These are phyloP conservation scores for Bombardia bombarda DNA, from an alignment of 495 filamentous ascomycete genomes.

Conservation along the genomic window DNA sequence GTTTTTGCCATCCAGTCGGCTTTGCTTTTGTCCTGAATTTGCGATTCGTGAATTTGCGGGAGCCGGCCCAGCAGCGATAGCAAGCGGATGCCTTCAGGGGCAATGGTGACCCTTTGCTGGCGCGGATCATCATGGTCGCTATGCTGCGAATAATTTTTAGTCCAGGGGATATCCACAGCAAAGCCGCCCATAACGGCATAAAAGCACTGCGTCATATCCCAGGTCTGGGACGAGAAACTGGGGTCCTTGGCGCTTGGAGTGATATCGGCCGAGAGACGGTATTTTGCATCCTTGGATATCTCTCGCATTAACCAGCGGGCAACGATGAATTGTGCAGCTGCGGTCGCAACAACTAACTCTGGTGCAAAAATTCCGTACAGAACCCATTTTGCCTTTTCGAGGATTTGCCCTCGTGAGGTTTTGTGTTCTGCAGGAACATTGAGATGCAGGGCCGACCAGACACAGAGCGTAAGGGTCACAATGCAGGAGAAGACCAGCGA, in stretches of 20 bases:
- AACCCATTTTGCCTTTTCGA: constrained; percentile 9
- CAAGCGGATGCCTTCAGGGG: constrained; percentile 1
- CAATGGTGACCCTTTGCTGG: neutral
- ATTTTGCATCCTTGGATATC: neutral
- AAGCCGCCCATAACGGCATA: constrained; percentile 4
- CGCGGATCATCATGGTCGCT: neutral
- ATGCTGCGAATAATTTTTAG: neutral
- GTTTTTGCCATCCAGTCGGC: constrained; percentile 6
- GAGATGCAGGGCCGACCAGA: constrained; percentile 14
- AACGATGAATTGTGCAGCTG: constrained; percentile 3
- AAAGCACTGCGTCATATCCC: constrained; percentile 1
- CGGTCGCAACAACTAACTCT: constrained; percentile 7
- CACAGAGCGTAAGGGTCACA: constrained; percentile 9
- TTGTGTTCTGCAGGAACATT: constrained; percentile 4
- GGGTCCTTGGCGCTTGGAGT: neutral
- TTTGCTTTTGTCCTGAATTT: constrained; percentile 13
- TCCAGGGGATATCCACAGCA: neutral
- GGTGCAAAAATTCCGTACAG: constrained; percentile 10
- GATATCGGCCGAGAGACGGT: neutral
- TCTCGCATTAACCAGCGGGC: neutral
- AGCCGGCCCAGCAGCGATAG: constrained; percentile 1
- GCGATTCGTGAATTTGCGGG: neutral
- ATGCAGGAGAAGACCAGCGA: constrained; percentile 7
- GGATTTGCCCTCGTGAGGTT: neutral
- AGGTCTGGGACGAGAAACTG: neutral